Base-by-base conservation (phyloP, 2,329 filamentous ascomycete genomes). In the Monascus ruber region DNA sequence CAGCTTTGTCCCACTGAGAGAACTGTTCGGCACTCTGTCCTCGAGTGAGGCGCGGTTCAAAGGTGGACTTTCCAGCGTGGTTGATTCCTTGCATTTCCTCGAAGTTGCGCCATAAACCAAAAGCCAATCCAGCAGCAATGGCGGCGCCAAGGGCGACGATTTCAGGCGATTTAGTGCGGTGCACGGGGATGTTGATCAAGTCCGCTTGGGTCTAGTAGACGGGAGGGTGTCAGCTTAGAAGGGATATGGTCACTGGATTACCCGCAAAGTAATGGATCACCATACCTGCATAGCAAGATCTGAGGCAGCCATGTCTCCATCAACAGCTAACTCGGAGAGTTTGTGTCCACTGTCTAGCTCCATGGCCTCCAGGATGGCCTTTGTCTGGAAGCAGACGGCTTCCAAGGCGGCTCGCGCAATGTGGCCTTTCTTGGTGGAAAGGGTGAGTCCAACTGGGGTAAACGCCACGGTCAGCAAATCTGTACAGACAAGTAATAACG, bases 291-390 rank as follows among this genome's bases (percentile, higher is more conserved):
- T 94, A 63, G 81, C 85, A 37, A 94, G 71, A 58, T 88, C 82
- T 3, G 84, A 89, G 63, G 85, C 89, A 52, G 81, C 86, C 72
- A 94, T 84, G 43, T 87, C 87, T 36, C 87, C 87, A 56, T 94
- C 87, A 38, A 94, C 87, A 29, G 84, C 81, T 35, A 94, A 72
- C 46, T 81, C 77, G 40, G 77, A 74, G n/a, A 94, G 74, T 43
- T 76, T 76, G 55, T 88, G 79, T 33, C 80, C 79, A 40, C 81
- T 87, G 63, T 94, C 86, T 49, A 81, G 79, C 56, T 86, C 84
- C 87, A 94, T 94, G 44, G 87, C 85, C 54, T 89, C 82, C n/a
- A 94, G 73, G 52, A 94, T 94, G 17, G 86, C 87, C 51, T 86
- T 87, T 24, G 85, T 94, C 62, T 94, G 87, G 69, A 85, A 93